Evolutionary conservation across 2,329 filamentous ascomycete species (phyloP), one percentile per base, ranked within the genome.

Genomic region (Emericellopsis atlantica): DNA sequence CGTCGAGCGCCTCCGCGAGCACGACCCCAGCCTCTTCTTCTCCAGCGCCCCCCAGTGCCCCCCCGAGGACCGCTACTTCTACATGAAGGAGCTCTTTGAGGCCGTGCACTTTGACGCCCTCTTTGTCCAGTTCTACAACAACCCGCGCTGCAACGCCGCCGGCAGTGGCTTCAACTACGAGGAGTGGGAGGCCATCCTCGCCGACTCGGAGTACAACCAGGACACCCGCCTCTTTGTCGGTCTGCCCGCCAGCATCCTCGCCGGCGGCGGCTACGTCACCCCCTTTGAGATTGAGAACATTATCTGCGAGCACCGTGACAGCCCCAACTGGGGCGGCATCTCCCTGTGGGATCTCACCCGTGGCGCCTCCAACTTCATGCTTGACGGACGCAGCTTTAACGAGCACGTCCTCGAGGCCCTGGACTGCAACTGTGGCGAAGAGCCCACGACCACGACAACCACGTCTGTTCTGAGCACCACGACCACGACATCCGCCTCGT

Each of bases 121-220:
- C 33, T 69, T 65, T 49, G 51, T 71, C 39, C 67, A 70, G 54
- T 71, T 70, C 52, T 70, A 68, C 56, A 69, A 70, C 57, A 69
- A 69, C 50, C 48, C 49, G 1, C 46, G 38, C 16, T 69, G 65
- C 48, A 58, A 63, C 36, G 52, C 56, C 22, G 49, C 61, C 44
- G 55, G 53, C 9, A 50, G 55, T 10, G 47, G 48, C 31, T 64
- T 68, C 55, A 70, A 67, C 45, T 71, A 64, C 49, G 50, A 64
- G 39, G 50, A 51, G 12, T 71, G 67, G 67, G 59, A 53, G 37
- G 32, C 38, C 0, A 54, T 61, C 23, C 42, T 70, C 29, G 40
- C 48, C 4, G 33, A 43, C 4, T 64, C 58, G 32, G 44, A 54
- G 3, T 48, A 50, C 42, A 69, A 60, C 55, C 47, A 58, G 48